phyloP scores from a whole-genome alignment of 805 yeast species.

The Lipomyces yamadae region DNA sequence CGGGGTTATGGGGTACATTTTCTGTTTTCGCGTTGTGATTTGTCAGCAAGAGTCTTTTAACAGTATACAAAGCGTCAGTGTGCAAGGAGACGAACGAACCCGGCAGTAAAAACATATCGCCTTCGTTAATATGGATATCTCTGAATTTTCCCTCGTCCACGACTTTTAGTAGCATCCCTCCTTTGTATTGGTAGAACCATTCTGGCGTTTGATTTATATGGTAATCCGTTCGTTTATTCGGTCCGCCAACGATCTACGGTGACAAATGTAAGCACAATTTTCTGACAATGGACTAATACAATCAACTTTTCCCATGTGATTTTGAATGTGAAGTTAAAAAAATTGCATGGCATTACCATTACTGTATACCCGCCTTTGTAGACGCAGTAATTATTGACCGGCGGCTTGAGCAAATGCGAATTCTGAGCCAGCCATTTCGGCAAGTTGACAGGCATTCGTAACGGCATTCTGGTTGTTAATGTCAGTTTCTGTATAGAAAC shows the following conservation, averaged over 20 bases:
- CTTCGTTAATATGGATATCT: slow-evolving; percentile 77
- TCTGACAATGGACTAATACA: neutral
- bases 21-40: slow-evolving; percentile 43
- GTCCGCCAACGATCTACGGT: slow-evolving; percentile 80
- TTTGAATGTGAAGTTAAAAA: neutral
- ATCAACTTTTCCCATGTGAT: neutral
- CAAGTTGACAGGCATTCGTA: slow-evolving; percentile 57
- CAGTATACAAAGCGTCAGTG: no score
- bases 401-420: slow-evolving; percentile 77
- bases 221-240: slow-evolving; percentile 90
- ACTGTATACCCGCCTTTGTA: slow-evolving; percentile 92
- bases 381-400: slow-evolving; percentile 87
- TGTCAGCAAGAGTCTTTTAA: neutral
- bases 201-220: slow-evolving; percentile 95
- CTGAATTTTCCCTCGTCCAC: slow-evolving; percentile 78
- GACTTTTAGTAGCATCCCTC: slow-evolving; percentile 79
- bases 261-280: neutral
- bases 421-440: slow-evolving; percentile 82
- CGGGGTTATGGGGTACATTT: slow-evolving; percentile 88
- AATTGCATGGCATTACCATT: slow-evolving; percentile 55
- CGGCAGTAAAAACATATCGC: slow-evolving; percentile 87
- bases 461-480: slow-evolving; percentile 50
- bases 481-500: neutral
- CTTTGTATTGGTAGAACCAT: slow-evolving; percentile 87
- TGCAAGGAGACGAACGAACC: slow-evolving; percentile 33